Conservation (phyloP, 164 flowering plant species). For the Vitis amurensis region DNA sequence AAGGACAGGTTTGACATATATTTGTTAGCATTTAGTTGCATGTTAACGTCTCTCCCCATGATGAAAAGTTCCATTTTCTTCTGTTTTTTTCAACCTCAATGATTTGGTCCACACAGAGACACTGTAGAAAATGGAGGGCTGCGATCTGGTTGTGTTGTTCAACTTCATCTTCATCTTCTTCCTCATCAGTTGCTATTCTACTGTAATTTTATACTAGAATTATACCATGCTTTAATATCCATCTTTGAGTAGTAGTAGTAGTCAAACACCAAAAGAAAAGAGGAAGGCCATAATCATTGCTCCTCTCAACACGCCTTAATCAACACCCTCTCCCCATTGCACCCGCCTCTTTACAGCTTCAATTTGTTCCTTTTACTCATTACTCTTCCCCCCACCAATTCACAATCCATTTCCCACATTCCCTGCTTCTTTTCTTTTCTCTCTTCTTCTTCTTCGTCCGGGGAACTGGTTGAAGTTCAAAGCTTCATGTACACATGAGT, state of each 20-base stretch:
- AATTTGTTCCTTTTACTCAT: not conserved
- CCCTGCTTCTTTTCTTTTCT: not conserved
- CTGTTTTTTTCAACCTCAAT: not conserved
- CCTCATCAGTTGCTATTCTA: not conserved
- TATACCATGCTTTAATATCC: not conserved
- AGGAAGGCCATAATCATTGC: not conserved
- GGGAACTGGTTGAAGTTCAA: too few species aligned
- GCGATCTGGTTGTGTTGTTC: not conserved
- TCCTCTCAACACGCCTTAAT: conserved; percentile 6
- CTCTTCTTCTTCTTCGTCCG: too few species aligned
- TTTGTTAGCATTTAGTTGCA: too few species aligned
- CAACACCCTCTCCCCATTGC: not conserved
- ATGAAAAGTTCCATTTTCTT: not conserved
- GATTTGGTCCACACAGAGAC: not conserved
- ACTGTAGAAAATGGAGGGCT: not conserved
- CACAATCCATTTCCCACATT: too few species aligned
- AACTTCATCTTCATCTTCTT: not conserved
- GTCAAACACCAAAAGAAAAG: not conserved
- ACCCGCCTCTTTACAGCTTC: not conserved
- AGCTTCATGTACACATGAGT: too few species aligned
- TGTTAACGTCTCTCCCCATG: not conserved
- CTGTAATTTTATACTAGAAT: too few species aligned
- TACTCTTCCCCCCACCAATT: not conserved
- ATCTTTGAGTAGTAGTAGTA: too few species aligned
- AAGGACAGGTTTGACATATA: too few species aligned